Percentiles rank a stretch among this genome's conserved stretches.
phyloP scores from a whole-genome alignment of 225 moss, liverwort and hornwort species.

The Thuidium tamariscinum region DNA sequence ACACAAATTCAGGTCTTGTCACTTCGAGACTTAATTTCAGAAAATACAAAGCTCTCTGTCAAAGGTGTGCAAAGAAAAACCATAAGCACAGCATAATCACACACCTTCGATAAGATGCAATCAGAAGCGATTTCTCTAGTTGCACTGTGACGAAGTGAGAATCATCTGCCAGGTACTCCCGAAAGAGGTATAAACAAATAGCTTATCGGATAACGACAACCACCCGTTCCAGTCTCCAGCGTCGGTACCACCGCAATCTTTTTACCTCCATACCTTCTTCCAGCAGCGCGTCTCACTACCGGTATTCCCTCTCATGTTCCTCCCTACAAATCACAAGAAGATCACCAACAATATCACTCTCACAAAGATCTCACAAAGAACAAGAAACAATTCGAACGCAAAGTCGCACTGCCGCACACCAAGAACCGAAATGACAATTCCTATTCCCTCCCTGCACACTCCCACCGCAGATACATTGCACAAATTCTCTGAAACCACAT shows the following conservation, averaged over 20 bases:
- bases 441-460: neutral
- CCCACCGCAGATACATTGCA: neutral
- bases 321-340: neutral
- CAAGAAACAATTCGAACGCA: neutral
- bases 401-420: neutral
- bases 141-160: neutral
- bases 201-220: slow-evolving; percentile 1
- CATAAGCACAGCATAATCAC: neutral
- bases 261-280: slow-evolving; percentile 16
- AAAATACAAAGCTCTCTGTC: neutral
- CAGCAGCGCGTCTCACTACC: neutral
- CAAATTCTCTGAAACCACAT: neutral
- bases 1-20: neutral
- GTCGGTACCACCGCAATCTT: slow-evolving; percentile 1
- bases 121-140: neutral
- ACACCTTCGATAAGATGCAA: neutral
- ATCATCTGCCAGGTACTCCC: neutral
- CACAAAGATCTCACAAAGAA: neutral
- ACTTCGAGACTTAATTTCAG: neutral
- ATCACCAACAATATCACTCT: neutral
- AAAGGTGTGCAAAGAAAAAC: neutral
- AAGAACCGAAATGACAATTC: neutral
- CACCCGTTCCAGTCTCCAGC: slow-evolving; percentile 7
- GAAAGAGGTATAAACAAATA: neutral
- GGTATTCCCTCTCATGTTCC: neutral